Conservation (phyloP, 192 early-diverging fungal genomes). For the Linnemannia hyalina region DNA sequence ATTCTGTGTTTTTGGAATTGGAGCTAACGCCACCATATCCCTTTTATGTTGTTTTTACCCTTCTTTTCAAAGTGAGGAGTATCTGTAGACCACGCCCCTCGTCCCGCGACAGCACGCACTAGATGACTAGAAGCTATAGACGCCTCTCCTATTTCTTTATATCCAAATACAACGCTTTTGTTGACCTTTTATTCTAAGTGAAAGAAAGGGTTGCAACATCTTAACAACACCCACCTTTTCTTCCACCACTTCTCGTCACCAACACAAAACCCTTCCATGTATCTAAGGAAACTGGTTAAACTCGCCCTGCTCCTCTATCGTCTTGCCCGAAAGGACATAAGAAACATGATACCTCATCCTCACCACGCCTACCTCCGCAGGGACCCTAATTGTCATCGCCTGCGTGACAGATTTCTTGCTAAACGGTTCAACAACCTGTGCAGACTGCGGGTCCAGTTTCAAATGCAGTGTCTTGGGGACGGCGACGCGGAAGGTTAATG, state of each 20-base stretch:
- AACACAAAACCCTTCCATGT: not conserved
- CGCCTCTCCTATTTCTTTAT: too few species aligned
- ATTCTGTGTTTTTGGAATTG: not conserved
- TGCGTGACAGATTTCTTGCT: slow-evolving; percentile 54
- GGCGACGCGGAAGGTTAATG: slow-evolving; percentile 59
- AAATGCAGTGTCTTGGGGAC: slow-evolving; percentile 65
- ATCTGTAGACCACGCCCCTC: too few species aligned
- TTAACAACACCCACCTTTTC: not conserved
- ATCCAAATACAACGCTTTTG: too few species aligned
- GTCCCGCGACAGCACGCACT: too few species aligned
- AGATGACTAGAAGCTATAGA: too few species aligned
- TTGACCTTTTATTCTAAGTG: not conserved
- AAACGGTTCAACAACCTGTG: slow-evolving; percentile 55
- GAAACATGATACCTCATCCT: slow-evolving; percentile 63
- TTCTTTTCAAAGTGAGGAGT: too few species aligned
- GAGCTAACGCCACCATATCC: not conserved
- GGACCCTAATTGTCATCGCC: slow-evolving; percentile 51
- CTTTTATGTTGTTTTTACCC: too few species aligned
- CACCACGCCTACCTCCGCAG: slow-evolving; percentile 40
- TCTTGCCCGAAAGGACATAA: slow-evolving; percentile 55
- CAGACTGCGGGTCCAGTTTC: slow-evolving; percentile 61
- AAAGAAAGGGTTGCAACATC: not conserved
- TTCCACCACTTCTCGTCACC: not conserved
- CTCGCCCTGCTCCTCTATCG: slow-evolving; percentile 63
- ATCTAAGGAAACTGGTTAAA: slow-evolving; percentile 46